phyloP scores from a whole-genome alignment of 2,329 filamentous ascomycete species.

The Colletotrichum tropicale region DNA sequence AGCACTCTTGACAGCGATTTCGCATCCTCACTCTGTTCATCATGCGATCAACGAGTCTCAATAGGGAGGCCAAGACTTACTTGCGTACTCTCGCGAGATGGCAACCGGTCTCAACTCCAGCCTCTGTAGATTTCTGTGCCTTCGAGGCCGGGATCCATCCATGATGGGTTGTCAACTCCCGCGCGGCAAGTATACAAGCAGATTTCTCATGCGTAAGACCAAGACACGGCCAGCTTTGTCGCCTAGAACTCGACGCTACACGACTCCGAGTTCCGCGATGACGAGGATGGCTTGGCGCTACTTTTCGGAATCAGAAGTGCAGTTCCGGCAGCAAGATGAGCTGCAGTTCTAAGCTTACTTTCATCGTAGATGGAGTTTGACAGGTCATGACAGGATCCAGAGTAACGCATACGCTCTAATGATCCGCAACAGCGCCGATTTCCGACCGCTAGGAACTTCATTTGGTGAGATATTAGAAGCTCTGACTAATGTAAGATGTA shows the following conservation, averaged over 20 bases:
- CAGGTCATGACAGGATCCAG: not conserved
- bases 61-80: not conserved
- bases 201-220: not conserved
- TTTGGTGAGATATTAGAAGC: not conserved
- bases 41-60: not conserved
- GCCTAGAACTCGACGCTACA: not conserved
- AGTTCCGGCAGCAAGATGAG: not conserved
- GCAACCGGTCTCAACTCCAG: not conserved
- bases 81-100: not conserved
- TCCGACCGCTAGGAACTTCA: not conserved
- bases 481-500: not conserved
- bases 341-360: not conserved
- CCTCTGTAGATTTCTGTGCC: not conserved
- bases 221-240: not conserved
- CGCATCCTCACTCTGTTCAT: not conserved
- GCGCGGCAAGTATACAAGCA: not conserved
- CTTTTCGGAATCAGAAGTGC: not conserved
- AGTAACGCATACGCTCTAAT: fast-evolving
- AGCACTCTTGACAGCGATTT: not conserved
- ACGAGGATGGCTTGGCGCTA: not conserved
- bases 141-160: not conserved
- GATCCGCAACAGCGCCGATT: not conserved
- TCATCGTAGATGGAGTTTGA: not conserved
- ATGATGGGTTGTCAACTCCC: not conserved
- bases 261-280: not conserved